These are phyloP conservation scores for Phytopythium sindhum DNA, from an alignment of 352 stramenopile species.

Conservation along the genomic window DNA sequence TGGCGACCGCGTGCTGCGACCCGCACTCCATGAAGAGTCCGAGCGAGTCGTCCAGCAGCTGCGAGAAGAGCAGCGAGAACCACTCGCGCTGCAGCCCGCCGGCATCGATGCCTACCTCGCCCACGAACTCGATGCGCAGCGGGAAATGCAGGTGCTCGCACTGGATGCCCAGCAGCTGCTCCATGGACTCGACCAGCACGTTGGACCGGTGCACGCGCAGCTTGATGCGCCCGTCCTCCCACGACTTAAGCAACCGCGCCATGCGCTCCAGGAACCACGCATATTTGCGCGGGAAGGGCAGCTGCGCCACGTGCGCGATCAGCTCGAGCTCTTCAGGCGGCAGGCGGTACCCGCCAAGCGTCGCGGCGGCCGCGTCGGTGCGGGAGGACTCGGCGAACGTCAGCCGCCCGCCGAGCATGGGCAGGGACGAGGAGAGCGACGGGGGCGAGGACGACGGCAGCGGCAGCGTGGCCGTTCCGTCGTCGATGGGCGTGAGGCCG, in stretches of 20 bases:
- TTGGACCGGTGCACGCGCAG: slow-evolving; percentile 68
- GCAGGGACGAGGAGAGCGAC: background rate
- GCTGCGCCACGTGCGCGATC: slow-evolving; percentile 58
- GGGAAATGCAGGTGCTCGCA: slow-evolving; percentile 74
- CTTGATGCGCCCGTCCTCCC: slow-evolving; percentile 84
- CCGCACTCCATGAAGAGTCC: slow-evolving; percentile 78
- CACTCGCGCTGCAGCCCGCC: slow-evolving; percentile 77
- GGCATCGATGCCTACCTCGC: slow-evolving; percentile 73
- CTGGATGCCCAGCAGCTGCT: slow-evolving; percentile 75
- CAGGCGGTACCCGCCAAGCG: slow-evolving; percentile 61
- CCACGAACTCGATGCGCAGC: slow-evolving; percentile 85
- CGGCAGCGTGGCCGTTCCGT: slow-evolving; percentile 3
- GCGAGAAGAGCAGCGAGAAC: slow-evolving; percentile 75
- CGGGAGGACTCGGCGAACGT: slow-evolving; percentile 67
- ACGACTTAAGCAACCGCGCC: slow-evolving; percentile 54
- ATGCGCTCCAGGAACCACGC: slow-evolving; percentile 83
- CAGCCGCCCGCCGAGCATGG: slow-evolving; percentile 28
- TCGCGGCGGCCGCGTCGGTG: slow-evolving; percentile 57
- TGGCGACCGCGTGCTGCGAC: slow-evolving; percentile 54
- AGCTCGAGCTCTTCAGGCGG: slow-evolving; percentile 49
- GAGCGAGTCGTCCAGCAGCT: slow-evolving; percentile 59
- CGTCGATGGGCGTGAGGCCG: background rate
- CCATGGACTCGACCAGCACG: slow-evolving; percentile 78
- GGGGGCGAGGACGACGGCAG: background rate
- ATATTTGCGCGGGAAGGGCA: slow-evolving; percentile 79